phyloP scores from a whole-genome alignment of 345 rosid genomes.

The Hibiscus trionum region DNA sequence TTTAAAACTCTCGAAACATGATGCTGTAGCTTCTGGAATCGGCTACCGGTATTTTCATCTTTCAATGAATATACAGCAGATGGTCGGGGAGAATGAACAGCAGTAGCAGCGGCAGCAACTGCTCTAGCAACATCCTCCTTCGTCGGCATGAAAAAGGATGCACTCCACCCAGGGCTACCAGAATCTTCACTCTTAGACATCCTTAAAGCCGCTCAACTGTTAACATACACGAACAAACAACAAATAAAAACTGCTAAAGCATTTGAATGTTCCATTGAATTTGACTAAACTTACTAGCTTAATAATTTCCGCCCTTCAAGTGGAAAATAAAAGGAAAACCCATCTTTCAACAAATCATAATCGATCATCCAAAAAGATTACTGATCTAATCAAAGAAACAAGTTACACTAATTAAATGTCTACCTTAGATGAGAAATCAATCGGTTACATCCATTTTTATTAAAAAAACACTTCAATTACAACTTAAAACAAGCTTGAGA shows the following conservation, averaged over 20 bases:
- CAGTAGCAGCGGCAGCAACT: constrained; percentile 73
- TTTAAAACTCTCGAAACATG: constrained; percentile 57
- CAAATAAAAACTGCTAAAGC: neutral
- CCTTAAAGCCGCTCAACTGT: constrained; percentile 27
- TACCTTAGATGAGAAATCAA: neutral
- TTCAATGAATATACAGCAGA: constrained; percentile 73
- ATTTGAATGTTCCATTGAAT: neutral
- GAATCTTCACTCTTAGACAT: constrained; percentile 68
- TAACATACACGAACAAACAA: constrained; percentile 3
- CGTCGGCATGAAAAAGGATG: constrained; percentile 60
- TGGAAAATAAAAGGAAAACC: neutral
- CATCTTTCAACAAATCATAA: neutral
- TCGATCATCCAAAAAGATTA: neutral
- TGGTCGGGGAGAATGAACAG: constrained; percentile 66
- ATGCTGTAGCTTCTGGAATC: constrained; percentile 62
- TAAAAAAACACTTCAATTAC: neutral
- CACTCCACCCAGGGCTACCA: constrained; percentile 76
- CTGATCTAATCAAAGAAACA: neutral
- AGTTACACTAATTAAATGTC: neutral
- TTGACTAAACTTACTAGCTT: neutral
- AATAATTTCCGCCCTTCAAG: neutral
- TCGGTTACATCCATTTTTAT: constrained; percentile 1
- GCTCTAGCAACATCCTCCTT: constrained; percentile 78
- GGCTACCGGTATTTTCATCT: constrained; percentile 57
- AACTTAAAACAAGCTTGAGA: neutral